Evolutionary conservation across 495 filamentous ascomycete species (phyloP).

Genomic region (Daldinia grandis): DNA sequence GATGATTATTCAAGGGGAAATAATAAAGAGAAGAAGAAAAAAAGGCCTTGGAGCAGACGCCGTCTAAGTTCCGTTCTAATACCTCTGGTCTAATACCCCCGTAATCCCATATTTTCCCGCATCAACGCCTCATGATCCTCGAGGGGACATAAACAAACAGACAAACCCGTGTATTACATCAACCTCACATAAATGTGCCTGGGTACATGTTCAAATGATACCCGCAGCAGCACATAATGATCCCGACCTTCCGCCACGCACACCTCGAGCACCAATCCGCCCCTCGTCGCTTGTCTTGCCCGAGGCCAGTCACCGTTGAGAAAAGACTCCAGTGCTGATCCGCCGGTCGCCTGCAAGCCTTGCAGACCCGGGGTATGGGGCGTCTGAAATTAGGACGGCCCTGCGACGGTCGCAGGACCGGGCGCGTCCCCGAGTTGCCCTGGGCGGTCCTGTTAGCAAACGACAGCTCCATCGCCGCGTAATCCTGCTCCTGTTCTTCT

Average conservation of each 20-base stretch:
- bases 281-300: conserved; percentile 31
- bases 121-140: background rate
- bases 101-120: background rate
- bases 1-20: conserved; percentile 29
- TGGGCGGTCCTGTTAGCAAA: conserved; percentile 18
- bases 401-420: background rate
- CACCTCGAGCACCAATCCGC: conserved; percentile 43
- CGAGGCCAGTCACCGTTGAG: conserved; percentile 27
- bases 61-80: background rate
- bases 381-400: background rate
- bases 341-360: conserved; percentile 35
- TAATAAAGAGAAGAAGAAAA: conserved; percentile 6
- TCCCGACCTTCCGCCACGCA: conserved; percentile 36
- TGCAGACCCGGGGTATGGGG: conserved; percentile 11
- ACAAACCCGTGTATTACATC: background rate
- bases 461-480: conserved; percentile 3
- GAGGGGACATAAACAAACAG: background rate
- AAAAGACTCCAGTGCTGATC: conserved; percentile 39
- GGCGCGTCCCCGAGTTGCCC: conserved; percentile 8
- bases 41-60: background rate
- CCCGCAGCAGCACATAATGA: conserved; percentile 34
- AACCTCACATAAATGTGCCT: background rate
- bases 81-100: background rate
- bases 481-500: background rate
- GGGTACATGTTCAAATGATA: background rate